phyloP scores from a whole-genome alignment of 768 basidiomycete species.

The Mycena maculata region DNA sequence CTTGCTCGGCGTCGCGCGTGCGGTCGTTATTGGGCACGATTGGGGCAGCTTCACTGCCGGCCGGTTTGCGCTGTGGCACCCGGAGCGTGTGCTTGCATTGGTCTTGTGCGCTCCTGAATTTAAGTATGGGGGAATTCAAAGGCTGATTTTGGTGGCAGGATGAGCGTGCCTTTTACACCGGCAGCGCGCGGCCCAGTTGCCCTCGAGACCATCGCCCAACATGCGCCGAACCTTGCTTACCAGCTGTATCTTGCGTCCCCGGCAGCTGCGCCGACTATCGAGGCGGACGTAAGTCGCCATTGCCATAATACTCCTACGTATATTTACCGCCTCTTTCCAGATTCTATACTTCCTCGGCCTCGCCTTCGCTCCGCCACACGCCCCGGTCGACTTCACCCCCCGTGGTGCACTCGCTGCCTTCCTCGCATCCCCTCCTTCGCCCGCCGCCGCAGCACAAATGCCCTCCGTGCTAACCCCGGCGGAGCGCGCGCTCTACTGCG shows the following conservation, averaged over 20 bases:
- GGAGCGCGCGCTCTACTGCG: constrained; percentile 16
- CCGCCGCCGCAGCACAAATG: background rate
- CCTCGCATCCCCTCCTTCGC: constrained; percentile 26
- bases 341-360: constrained; percentile 52
- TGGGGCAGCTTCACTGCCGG: constrained; percentile 78
- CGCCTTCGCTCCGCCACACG: constrained; percentile 35
- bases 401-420: background rate
- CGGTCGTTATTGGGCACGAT: constrained; percentile 83
- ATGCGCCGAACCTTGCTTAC: constrained; percentile 71
- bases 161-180: constrained; percentile 76
- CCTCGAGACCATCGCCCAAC: constrained; percentile 61
- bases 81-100: constrained; percentile 68
- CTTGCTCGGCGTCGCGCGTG: constrained; percentile 59
- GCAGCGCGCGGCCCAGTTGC: constrained; percentile 62
- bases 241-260: constrained; percentile 73
- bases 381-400: constrained; percentile 11
- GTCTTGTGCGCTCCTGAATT: constrained; percentile 59
- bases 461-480: constrained; percentile 21
- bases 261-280: constrained; percentile 64
- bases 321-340: constrained; percentile 38
- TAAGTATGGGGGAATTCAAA: constrained; percentile 1
- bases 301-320: background rate
- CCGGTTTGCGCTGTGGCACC: constrained; percentile 80
- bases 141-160: constrained; percentile 47
- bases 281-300: constrained; percentile 61